phyloP scores from a whole-genome alignment of 2,329 filamentous ascomycete genomes.

The Mollisia scopiformis region DNA sequence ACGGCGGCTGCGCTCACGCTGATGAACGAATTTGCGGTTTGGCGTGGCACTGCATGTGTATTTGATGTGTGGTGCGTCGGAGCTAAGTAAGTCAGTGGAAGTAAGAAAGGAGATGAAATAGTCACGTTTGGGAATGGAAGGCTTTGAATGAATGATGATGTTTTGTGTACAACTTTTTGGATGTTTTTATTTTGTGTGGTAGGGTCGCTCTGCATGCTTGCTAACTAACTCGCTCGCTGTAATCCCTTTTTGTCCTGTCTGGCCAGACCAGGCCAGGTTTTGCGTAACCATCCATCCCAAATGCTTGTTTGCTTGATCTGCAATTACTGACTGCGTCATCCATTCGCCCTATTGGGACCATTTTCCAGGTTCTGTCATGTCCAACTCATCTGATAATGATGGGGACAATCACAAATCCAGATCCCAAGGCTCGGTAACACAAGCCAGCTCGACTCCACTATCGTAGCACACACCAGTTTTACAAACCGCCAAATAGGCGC shows the following conservation, averaged over 20 bases:
- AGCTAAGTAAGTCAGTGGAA: too few species aligned
- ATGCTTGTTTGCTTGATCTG: background rate
- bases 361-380: conserved; percentile 3
- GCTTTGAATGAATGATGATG: too few species aligned
- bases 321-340: background rate
- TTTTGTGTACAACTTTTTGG: too few species aligned
- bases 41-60: too few species aligned
- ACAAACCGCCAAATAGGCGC: conserved; percentile 11
- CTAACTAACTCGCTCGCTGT: background rate
- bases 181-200: too few species aligned
- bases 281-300: background rate
- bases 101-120: too few species aligned
- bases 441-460: conserved; percentile 18
- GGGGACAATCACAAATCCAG: background rate
- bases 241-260: too few species aligned
- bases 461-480: conserved; percentile 25
- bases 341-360: background rate
- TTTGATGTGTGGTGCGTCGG: too few species aligned
- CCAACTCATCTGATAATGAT: conserved; percentile 5
- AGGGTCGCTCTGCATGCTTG: background rate
- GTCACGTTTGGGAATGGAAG: too few species aligned
- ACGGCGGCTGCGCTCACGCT: background rate
- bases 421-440: conserved; percentile 9
- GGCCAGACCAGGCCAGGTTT: background rate
- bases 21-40: too few species aligned